Evolutionary conservation across 2,329 filamentous ascomycete genomes (phyloP), one percentile per base, ranked within the genome.

Genomic region (Clonostachys byssicola): DNA sequence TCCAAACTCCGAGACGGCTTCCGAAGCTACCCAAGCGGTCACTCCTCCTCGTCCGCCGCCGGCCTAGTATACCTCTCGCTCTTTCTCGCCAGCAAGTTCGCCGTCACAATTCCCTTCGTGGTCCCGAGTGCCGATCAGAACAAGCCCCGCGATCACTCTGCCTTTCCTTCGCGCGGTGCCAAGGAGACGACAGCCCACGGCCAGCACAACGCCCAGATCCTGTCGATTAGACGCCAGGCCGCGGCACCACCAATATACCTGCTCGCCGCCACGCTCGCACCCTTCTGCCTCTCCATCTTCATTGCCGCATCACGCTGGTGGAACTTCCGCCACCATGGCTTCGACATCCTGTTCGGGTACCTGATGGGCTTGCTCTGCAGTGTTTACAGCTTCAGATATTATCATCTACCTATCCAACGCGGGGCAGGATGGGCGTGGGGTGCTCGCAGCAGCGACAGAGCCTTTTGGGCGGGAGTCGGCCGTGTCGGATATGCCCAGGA

Each of bases 361-460:
- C 54, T 88, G 12, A 86, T 96, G 51, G 92, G 92, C 9, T 77
- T 85, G 13, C 67, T 83, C 41, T 80, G 80, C 36, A 80, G 88
- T 17, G 84, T 85, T 62, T 83, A 92, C 55, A 80, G 85, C 4
- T 96, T 96, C 71, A 77, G 88, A 20, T 89, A 86, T 71, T 96
- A 96, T 61, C 90, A 96, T 61, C 70, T 94, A 10, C 89, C 91
- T 1, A 83, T 95, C 52, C 59, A 55, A 18, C 59, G 61, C n/a
- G 90, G 90, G 7, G 87, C 86, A 2, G 92, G 92, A 13, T 96
- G 91, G 90, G 83, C 89, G 0, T 96, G 91, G 92, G 90, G 87
- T 4, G 85, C 90, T 0, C 77, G 92, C 44, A 88, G 80, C 57
- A 72, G 74, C 40, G 77, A 85, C 46, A 77, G 89, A 51, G 88